Conservation (phyloP, 2,329 filamentous ascomycete genomes). For the Fusarium domesticum region DNA sequence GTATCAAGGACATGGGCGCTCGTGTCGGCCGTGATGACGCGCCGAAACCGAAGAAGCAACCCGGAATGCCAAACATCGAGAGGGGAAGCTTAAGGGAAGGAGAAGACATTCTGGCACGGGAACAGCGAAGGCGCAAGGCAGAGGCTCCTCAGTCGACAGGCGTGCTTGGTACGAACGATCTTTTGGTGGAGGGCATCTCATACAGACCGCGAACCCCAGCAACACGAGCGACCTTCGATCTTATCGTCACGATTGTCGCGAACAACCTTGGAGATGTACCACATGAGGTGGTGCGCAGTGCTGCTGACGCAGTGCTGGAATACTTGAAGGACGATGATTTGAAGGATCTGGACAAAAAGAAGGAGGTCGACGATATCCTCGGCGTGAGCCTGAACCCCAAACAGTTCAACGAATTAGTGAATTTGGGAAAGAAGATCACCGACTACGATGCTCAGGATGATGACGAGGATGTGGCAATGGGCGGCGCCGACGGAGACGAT, state of each 20-base stretch:
- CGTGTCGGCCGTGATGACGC: constrained; percentile 75
- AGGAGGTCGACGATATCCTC: constrained; percentile 89
- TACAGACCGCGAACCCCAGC: constrained; percentile 90
- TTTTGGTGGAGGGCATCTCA: constrained; percentile 83
- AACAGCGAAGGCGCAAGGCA: constrained; percentile 83
- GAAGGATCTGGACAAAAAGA: constrained; percentile 98
- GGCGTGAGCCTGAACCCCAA: constrained; percentile 80
- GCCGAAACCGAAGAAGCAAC: constrained; percentile 75
- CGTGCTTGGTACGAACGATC: constrained; percentile 79
- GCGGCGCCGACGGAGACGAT: constrained; percentile 59
- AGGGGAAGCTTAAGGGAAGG: constrained; percentile 75
- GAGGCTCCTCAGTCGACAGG: constrained; percentile 66
- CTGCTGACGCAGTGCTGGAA: constrained; percentile 87
- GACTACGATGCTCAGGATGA: constrained; percentile 97
- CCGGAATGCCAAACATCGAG: constrained; percentile 66
- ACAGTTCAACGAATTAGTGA: constrained; percentile 95
- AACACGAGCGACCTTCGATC: constrained; percentile 88
- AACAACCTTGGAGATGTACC: constrained; percentile 88
- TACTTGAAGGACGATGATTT: constrained; percentile 91
- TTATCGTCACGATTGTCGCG: constrained; percentile 88
- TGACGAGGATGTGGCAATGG: constrained; percentile 79
- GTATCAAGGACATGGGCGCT: constrained; percentile 90
- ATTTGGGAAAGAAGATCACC: constrained; percentile 96
- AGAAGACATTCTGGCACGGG: constrained; percentile 75
- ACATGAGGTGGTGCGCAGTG: constrained; percentile 86